These are phyloP conservation scores for Trichoderma atrobrunneum DNA, from an alignment of 2,329 filamentous ascomycete species.

Conservation along the genomic window DNA sequence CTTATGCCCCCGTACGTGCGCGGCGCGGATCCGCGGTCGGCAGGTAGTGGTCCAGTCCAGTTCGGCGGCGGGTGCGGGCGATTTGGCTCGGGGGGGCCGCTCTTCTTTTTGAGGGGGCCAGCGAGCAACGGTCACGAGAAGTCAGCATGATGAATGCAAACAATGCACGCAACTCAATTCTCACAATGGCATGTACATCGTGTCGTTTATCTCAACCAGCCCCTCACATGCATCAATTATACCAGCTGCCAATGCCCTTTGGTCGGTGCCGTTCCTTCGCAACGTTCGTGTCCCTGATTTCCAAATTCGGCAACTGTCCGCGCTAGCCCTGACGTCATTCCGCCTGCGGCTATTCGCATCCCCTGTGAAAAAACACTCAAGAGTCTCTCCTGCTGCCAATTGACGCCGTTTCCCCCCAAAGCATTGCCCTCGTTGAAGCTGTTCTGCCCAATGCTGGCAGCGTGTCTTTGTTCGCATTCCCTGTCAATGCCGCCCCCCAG, in stretches of 20 bases:
- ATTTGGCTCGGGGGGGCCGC: conserved; percentile 2
- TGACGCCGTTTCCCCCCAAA: not conserved
- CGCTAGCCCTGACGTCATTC: conserved; percentile 18
- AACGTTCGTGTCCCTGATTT: conserved; percentile 7
- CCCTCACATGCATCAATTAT: not conserved
- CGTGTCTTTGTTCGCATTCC: not conserved
- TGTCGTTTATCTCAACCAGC: not conserved
- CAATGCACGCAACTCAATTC: not conserved
- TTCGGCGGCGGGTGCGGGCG: not conserved
- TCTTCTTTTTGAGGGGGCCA: not conserved
- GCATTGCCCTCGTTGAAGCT: not conserved
- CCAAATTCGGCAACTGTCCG: conserved; percentile 3
- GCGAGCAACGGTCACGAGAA: not conserved
- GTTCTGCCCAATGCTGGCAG: not conserved
- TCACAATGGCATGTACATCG: not conserved
- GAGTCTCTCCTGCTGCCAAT: not conserved
- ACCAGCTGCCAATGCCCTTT: not conserved
- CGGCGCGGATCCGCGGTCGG: not conserved
- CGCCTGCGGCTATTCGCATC: not conserved
- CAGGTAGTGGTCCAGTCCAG: not conserved
- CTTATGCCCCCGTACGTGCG: conserved; percentile 18
- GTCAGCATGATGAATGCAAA: not conserved
- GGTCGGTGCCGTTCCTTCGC: not conserved
- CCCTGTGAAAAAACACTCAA: not conserved
- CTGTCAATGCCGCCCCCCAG: not conserved